Percentiles rank a stretch among this genome's conserved stretches.
phyloP scores from a whole-genome alignment of 164 flowering plant species.

The Liquidambar formosana region DNA sequence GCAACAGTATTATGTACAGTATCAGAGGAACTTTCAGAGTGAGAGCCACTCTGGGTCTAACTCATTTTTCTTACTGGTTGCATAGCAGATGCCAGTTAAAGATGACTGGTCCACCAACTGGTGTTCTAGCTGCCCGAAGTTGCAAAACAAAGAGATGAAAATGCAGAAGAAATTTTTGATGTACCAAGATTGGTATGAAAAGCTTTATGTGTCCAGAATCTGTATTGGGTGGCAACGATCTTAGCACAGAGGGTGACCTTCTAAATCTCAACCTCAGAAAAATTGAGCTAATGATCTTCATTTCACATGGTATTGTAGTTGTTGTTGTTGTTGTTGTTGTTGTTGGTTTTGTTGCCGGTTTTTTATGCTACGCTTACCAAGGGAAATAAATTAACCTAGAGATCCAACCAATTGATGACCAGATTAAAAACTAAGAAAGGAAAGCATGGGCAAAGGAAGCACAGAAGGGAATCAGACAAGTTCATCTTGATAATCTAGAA shows the following conservation, averaged over 20 bases:
- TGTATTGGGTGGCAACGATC: background rate
- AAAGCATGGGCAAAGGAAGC: background rate
- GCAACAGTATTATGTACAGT: conserved; percentile 50
- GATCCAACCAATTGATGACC: no score
- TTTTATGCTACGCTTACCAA: no score
- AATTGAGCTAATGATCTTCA: no score
- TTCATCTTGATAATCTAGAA: background rate
- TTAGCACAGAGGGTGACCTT: no score
- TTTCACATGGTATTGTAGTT: no score
- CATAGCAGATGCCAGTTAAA: conserved; percentile 62
- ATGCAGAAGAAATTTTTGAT: conserved; percentile 1
- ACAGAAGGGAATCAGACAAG: background rate
- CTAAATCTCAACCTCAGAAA: no score
- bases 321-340: no score
- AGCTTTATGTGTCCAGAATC: background rate
- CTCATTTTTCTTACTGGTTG: conserved; percentile 70
- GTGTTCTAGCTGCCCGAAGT: conserved; percentile 51
- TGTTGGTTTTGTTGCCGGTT: no score
- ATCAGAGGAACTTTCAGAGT: conserved; percentile 65
- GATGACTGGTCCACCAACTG: conserved; percentile 80
- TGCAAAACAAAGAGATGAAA: conserved; percentile 68
- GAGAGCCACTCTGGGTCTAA: conserved; percentile 46
- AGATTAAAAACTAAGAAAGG: background rate
- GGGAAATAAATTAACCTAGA: no score
- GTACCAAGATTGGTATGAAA: conserved; percentile 1